Percentiles rank a stretch among this genome's conserved stretches.
Evolutionary conservation across 2,329 filamentous ascomycete species (phyloP).

Genomic region (Cordyceps javanica): DNA sequence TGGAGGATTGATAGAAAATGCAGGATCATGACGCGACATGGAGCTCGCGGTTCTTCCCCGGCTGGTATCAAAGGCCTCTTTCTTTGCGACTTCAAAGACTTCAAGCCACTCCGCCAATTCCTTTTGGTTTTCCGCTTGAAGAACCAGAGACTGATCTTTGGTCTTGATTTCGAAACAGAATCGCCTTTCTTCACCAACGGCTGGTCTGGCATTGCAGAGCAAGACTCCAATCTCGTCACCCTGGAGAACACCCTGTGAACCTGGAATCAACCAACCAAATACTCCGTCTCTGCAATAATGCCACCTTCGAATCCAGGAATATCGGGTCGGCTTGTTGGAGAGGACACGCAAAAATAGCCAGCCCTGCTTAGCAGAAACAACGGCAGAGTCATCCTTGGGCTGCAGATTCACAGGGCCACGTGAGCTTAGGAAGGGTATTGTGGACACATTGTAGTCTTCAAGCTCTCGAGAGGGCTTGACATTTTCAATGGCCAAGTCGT

Average conservation of each 20-base stretch:
- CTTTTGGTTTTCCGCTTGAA: constrained; percentile 87
- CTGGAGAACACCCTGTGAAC: constrained; percentile 80
- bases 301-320: constrained; percentile 88
- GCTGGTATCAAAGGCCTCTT: constrained; percentile 76
- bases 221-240: constrained; percentile 94
- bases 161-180: constrained; percentile 99
- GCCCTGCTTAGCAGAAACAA: constrained; percentile 75
- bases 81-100: constrained; percentile 90
- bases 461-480: constrained; percentile 83
- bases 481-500: constrained; percentile 64
- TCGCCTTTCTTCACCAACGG: constrained; percentile 83
- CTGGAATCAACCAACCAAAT: constrained; percentile 89
- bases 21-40: constrained; percentile 56
- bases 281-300: constrained; percentile 94
- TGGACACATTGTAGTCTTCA: constrained; percentile 86
- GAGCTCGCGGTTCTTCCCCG: constrained; percentile 44
- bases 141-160: constrained; percentile 80
- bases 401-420: constrained; percentile 61
- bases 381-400: constrained; percentile 42
- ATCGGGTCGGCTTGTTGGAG: constrained; percentile 81
- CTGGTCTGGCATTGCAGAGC: constrained; percentile 86
- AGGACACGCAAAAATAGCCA: constrained; percentile 83
- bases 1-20: constrained; percentile 88
- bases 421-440: constrained; percentile 77
- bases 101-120: constrained; percentile 94